phyloP scores from a whole-genome alignment of 2,329 filamentous ascomycete genomes.

The Cladosporium sp. region DNA sequence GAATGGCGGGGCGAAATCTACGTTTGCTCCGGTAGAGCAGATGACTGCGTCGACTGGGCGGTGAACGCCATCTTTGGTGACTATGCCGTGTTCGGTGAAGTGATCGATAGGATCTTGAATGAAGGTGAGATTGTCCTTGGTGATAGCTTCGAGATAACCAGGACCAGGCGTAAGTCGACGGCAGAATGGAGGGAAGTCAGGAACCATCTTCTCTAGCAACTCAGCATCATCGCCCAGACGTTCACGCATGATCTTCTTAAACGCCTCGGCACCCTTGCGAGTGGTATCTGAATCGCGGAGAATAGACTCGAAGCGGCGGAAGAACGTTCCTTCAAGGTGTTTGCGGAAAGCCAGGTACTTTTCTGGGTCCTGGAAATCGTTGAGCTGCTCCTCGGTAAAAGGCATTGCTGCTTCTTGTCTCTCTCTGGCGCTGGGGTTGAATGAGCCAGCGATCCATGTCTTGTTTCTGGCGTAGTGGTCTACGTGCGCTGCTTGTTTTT shows the following conservation, averaged over 20 bases:
- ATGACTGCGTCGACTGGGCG: conserved; percentile 41
- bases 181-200: conserved; percentile 40
- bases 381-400: conserved; percentile 50
- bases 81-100: conserved; percentile 37
- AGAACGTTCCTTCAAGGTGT: conserved; percentile 53
- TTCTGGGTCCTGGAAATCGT: conserved; percentile 57
- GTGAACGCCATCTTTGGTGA: conserved; percentile 36
- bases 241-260: conserved; percentile 38
- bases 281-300: conserved; percentile 37
- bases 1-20: conserved; percentile 31
- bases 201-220: conserved; percentile 38
- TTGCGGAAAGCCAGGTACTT: conserved; percentile 51
- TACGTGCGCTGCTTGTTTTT: conserved; percentile 44
- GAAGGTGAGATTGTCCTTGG: conserved; percentile 42
- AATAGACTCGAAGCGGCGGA: conserved; percentile 44
- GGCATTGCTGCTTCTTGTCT: conserved; percentile 55
- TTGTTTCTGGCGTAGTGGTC: conserved; percentile 63
- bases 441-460: conserved; percentile 65
- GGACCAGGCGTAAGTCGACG: conserved; percentile 44
- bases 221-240: conserved; percentile 33
- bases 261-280: conserved; percentile 31
- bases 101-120: conserved; percentile 39
- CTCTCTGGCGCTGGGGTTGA: conserved; percentile 48
- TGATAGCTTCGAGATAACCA: conserved; percentile 50
- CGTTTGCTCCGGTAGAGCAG: conserved; percentile 41